These are phyloP conservation scores for Cruciata laevipes DNA, from an alignment of 257 asterid genomes.

Conservation along the genomic window DNA sequence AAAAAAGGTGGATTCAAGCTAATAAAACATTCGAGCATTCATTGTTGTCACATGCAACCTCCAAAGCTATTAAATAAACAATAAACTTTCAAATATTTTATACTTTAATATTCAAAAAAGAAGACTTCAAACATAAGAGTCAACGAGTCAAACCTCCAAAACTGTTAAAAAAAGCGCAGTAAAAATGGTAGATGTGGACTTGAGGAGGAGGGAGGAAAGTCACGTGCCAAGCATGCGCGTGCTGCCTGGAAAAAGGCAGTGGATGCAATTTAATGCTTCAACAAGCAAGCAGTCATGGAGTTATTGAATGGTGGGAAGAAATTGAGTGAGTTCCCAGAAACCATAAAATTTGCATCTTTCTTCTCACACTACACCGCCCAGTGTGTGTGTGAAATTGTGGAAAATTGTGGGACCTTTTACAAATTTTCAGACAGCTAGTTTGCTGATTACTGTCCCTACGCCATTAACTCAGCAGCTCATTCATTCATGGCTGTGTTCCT, in stretches of 20 bases:
- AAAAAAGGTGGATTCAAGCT: too few relatives aligned
- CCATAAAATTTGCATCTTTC: constrained; percentile 15
- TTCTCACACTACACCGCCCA: background rate
- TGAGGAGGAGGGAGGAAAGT: constrained; percentile 1
- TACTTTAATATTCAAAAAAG: background rate
- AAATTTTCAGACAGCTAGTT: constrained; percentile 40
- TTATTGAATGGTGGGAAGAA: background rate
- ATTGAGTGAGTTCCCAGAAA: constrained; percentile 9
- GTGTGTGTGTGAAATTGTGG: background rate
- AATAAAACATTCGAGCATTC: background rate
- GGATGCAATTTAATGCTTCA: constrained; percentile 44
- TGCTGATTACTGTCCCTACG: constrained; percentile 64
- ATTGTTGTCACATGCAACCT: constrained; percentile 1
- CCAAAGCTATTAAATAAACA: background rate
- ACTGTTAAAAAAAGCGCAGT: background rate
- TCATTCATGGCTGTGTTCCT: constrained; percentile 56
- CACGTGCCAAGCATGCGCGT: constrained; percentile 46
- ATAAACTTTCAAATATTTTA: too few relatives aligned
- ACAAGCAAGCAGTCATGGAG: constrained; percentile 5
- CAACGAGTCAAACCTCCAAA: background rate
- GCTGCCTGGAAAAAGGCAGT: constrained; percentile 17
- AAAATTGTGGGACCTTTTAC: constrained; percentile 43
- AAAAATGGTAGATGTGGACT: background rate
- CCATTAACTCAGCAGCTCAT: constrained; percentile 45
- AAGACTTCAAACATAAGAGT: background rate